Base-by-base conservation (phyloP, 345 rosid species). In the Draba incana region DNA sequence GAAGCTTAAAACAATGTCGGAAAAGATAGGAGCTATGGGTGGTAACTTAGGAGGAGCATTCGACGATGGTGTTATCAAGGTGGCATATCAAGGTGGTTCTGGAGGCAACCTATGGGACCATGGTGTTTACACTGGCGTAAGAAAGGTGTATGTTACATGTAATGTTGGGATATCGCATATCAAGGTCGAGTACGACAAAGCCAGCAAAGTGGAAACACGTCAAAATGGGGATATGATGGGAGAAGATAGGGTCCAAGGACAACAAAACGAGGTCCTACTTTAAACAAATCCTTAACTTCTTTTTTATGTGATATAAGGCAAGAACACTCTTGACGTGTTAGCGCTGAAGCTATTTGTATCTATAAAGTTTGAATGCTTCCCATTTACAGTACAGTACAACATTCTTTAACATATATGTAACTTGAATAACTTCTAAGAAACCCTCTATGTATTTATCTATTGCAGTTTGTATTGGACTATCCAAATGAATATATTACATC, bases 401-500 rank as follows among this genome's bases (percentile, higher is more conserved):
- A 31, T 31, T 31, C 35, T 4, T 31, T 4, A 31, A 31, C 35
- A 31, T 31, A 33, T 33, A 33, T 33, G 7, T 33, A 33, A 33
- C 39, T 15, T 35, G n/a, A 37, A 15, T 33, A 55, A 4, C 57
- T 13, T 30, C 28, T 5, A 27, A 45, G 13, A 24, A 58, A 58
- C 6, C 33, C 3, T 33, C 37, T 33, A 33, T 44, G 44, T 28
- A 28, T 12, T 64, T 27, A 3, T 28, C 25, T 65, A 41, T 8
- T 15, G 60, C 51, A 66, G 70, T 66, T 52, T 39, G 28, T 10
- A 15, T 13, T 66, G 50, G 64, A 68, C 25, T 68, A 69, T 58
- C 73, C 73, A n/a, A 41, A 51, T 45, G 74, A 69, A 41, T 69
- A 35, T 50, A 50, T 69, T 14, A 69, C 57, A n/a, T 60, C 58